Base-by-base conservation (phyloP, 176 grass and related monocot species). In the Dactylis glomerata region DNA sequence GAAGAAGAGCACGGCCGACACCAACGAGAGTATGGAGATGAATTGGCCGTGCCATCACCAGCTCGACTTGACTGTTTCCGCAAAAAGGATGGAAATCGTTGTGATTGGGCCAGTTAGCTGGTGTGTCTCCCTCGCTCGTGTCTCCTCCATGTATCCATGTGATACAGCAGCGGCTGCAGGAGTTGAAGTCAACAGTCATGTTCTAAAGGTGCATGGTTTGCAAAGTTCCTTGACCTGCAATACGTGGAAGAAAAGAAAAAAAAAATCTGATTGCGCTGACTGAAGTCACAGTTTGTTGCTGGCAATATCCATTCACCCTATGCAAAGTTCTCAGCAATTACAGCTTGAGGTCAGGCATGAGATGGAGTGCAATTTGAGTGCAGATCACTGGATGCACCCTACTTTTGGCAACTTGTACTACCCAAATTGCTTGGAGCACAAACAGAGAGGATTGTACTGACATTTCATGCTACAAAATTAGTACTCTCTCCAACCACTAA, bases 1-100 rank as follows among this genome's bases (percentile, higher is more conserved):
- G 64, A 32, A 19, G 52, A 33, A 58, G 22, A 32, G 51, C 69
- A 26, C 70, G 31, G 66, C 82, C 88, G 82, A 81, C 83, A 55
- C 72, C 19, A 68, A 68, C 58, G 10, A 12, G 55, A 55, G 28
- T 20, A 14, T 13, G 5, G 3, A 14, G 1, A 1, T 24, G 76
- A n/a, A 19, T 8, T 12, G 73, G 74, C 34, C 49, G 80, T 73
- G n/a, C 68, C 45, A 51, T 3, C 42, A 47, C 24, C 27, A 63
- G 59, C 27, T 63, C 59, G 59, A 45, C 71, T 37, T n/a, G 2
- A 36, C 42, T 30, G 22, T 65, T 84, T 58, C 41, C 1, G 45
- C 83, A 38, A 16, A n/a, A 30, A 20, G 34, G 45, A 56, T 26
- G 58, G 23, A 57, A 51, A 77, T 50, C 66, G 16, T 54, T 65